Evolutionary conservation across 2,329 filamentous ascomycete genomes (phyloP), one percentile per base, ranked within the genome.

Genomic region (Sphaerulina vaccinii): DNA sequence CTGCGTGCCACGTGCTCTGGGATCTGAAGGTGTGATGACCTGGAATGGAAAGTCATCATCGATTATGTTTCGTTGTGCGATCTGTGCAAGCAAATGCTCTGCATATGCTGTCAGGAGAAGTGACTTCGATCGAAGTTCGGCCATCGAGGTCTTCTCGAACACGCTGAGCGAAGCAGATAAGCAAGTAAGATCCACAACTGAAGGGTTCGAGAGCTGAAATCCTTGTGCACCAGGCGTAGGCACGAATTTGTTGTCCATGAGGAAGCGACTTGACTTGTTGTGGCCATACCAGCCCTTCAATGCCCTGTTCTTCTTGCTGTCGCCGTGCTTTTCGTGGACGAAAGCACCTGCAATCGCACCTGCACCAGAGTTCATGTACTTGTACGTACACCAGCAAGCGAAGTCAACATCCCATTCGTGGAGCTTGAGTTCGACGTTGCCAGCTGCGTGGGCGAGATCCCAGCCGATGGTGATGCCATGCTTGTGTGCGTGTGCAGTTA

Each of bases 351-450:
- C 88, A 58, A 95, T 95, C 10, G 84, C 79, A 3, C 90, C 90
- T 0, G 90, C 88, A 0, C 90, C 90, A n/a, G 85, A 83, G 67
- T 95, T 95, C 69, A 95, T 81, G 73, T 96, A 96, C 74, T 96
- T 96, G 78, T 96, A 96, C 13, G 85, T 91, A 71, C 90, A 96
- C 90, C 90, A 96, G 54, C 82, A 88, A 10, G 90, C 90, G 64
- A 95, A 95, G 69, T 96, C 90, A 22, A 95, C 89, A 60, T 87
- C 80, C 90, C 90, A 96, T 60, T 92, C 88, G 69, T 95, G 90
- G 16, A 96, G 78, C 50, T 77, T 73, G 15, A 96, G 73, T 43
- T 87, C 83, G 2, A 95, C 87, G 65, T 96, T 96, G 22, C 90
- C 90, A 16, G 82, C 87, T 0, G 89, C 88, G 68, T 95, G 90